These are phyloP conservation scores for Circinella umbellata DNA, from an alignment of 371 early-diverging fungal genomes.

Conservation along the genomic window DNA sequence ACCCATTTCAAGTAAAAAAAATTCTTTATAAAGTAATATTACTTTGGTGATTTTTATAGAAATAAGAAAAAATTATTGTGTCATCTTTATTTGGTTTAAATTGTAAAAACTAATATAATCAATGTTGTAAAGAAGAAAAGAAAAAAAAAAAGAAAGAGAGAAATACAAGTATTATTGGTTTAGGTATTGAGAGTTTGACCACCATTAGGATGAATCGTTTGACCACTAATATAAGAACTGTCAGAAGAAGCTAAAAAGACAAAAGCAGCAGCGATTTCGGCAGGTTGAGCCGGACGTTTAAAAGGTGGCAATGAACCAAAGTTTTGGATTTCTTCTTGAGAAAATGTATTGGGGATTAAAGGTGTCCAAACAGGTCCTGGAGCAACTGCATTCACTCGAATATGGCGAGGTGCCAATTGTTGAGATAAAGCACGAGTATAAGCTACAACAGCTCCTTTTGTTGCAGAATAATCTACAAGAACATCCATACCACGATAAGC, in stretches of 20 bases:
- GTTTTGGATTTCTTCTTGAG: constrained; percentile 63
- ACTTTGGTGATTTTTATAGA: no score
- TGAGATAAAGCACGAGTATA: constrained; percentile 68
- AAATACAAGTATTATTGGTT: background rate
- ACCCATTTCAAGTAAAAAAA: no score
- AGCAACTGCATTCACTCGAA: constrained; percentile 71
- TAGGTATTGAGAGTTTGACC: constrained; percentile 51
- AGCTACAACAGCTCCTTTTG: constrained; percentile 61
- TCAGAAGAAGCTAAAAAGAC: constrained; percentile 67
- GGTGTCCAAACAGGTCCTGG: constrained; percentile 74
- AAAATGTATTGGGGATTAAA: constrained; percentile 69
- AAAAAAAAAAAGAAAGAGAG: no score
- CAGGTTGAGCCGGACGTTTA: constrained; percentile 70
- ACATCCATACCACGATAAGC: constrained; percentile 63
- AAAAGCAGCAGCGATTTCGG: constrained; percentile 67
- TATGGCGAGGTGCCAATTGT: constrained; percentile 62
- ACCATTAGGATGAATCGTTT: constrained; percentile 59
- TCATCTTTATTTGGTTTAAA: no score
- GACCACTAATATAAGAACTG: constrained; percentile 70
- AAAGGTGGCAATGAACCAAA: constrained; percentile 73
- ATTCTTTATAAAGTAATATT: no score
- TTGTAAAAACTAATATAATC: no score
- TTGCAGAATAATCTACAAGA: constrained; percentile 63
- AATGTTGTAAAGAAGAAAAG: no score
- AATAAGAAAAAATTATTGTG: no score